Evolutionary conservation across 139 green algal genomes (phyloP).

Genomic region (Chlamydomonas schloesseri): DNA sequence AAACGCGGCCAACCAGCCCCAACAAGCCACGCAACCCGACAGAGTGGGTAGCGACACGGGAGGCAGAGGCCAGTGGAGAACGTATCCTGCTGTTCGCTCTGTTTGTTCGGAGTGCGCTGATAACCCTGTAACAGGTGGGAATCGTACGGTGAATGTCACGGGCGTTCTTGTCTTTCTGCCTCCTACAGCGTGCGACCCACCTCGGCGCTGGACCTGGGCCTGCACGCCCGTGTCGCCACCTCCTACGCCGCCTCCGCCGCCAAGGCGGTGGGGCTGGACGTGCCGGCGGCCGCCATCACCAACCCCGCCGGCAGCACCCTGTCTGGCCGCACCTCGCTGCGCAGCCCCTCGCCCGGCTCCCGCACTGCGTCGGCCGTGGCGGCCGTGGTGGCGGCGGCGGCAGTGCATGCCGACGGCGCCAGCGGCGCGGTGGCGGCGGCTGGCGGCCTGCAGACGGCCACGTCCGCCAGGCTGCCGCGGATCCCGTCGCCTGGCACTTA

Average conservation of each 20-base stretch:
- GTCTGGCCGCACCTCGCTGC: background rate
- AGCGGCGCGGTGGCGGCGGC: background rate
- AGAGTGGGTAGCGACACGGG: background rate
- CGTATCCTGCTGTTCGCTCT: no score
- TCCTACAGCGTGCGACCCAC: slow-evolving; percentile 10
- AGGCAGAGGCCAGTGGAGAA: no score
- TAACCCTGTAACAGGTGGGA: no score
- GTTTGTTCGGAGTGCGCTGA: no score
- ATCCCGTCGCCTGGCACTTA: slow-evolving; percentile 36
- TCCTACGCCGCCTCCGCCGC: background rate
- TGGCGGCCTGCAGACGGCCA: background rate
- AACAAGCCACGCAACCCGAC: background rate
- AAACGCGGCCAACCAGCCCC: background rate
- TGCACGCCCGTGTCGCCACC: slow-evolving; percentile 14
- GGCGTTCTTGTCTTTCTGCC: background rate
- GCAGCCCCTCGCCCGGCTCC: background rate
- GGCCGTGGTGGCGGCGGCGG: background rate
- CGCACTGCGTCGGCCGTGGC: background rate
- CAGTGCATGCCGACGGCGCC: background rate
- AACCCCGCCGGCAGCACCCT: background rate
- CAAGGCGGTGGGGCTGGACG: background rate
- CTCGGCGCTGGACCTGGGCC: slow-evolving; percentile 28
- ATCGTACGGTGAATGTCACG: no score
- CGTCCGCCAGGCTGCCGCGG: slow-evolving; percentile 4
- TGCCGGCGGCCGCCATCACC: background rate